A percentile compares a stretch with the other conserved stretches of the same genome.
phyloP scores from a whole-genome alignment of 495 filamentous ascomycete species.

The Aspergillus cristatus region DNA sequence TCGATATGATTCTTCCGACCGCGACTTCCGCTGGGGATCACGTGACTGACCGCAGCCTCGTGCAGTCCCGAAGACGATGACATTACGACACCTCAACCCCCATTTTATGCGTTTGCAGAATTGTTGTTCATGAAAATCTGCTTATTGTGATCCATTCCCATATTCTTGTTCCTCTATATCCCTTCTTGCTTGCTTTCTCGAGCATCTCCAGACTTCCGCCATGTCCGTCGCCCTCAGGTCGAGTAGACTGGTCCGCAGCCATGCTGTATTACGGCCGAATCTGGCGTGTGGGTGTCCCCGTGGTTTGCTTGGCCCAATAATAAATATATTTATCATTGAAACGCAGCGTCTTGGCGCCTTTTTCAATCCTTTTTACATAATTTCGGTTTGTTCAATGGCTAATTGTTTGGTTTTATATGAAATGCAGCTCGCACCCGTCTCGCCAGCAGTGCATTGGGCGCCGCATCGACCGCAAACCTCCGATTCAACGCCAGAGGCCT shows the following conservation, averaged over 20 bases:
- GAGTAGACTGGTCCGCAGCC: slow-evolving; percentile 33
- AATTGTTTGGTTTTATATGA: slow-evolving; percentile 1
- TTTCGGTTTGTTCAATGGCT: not conserved
- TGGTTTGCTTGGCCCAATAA: too few species aligned
- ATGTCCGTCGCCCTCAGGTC: slow-evolving; percentile 40
- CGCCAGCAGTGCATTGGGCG: slow-evolving; percentile 22
- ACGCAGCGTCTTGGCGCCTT: not conserved
- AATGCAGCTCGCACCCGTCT: slow-evolving; percentile 27
- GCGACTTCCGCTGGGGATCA: slow-evolving; percentile 14
- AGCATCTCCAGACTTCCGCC: slow-evolving; percentile 24
- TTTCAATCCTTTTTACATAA: not conserved
- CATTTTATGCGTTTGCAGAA: not conserved
- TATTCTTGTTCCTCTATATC: not conserved
- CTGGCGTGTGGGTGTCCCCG: slow-evolving; percentile 26
- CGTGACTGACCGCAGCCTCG: slow-evolving; percentile 15
- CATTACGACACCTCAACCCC: slow-evolving; percentile 19
- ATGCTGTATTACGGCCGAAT: slow-evolving; percentile 24
- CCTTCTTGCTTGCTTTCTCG: slow-evolving; percentile 19
- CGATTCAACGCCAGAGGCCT: slow-evolving; percentile 48
- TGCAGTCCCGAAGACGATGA: slow-evolving; percentile 6
- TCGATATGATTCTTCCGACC: slow-evolving; percentile 3
- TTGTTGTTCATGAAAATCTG: too few species aligned
- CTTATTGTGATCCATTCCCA: too few species aligned
- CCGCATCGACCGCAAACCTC: slow-evolving; percentile 39
- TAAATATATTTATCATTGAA: too few species aligned